Evolutionary conservation across 73 alveolate genomes (phyloP).

Genomic region (Diophrys appendiculata): DNA sequence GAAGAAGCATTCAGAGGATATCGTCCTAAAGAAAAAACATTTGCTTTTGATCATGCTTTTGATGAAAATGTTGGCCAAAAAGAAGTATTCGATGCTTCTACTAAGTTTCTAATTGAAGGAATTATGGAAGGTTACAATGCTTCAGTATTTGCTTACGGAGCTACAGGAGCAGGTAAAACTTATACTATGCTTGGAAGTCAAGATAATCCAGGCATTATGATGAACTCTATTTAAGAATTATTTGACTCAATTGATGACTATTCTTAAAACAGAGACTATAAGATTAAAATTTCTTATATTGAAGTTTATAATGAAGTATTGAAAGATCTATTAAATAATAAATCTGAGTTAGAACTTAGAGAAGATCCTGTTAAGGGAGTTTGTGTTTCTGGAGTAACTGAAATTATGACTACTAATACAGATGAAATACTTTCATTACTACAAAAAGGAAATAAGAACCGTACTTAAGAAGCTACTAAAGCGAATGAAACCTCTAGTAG

Average conservation of each 20-base stretch:
- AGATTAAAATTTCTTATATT: constrained; percentile 81
- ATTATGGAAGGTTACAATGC: constrained; percentile 93
- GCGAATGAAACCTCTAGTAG: constrained; percentile 96
- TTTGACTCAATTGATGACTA: constrained; percentile 79
- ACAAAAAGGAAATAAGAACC: constrained; percentile 92
- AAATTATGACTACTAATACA: constrained; percentile 81
- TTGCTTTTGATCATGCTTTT: constrained; percentile 92
- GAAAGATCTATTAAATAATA: constrained; percentile 81
- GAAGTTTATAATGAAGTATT: constrained; percentile 84
- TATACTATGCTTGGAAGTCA: constrained; percentile 94
- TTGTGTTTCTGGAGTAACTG: constrained; percentile 89
- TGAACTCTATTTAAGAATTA: constrained; percentile 83
- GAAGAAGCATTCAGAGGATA: constrained; percentile 76
- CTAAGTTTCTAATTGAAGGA: constrained; percentile 77
- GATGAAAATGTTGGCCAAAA: constrained; percentile 72
- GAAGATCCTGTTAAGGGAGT: constrained; percentile 93
- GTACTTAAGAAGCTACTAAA: constrained; percentile 98
- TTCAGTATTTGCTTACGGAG: constrained; percentile 95
- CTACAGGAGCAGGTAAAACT: constrained; percentile 99
- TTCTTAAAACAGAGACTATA: constrained; percentile 78
- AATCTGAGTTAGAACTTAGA: constrained; percentile 86
- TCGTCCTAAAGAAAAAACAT: constrained; percentile 88
- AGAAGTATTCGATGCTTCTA: constrained; percentile 62
- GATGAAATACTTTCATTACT: constrained; percentile 82
- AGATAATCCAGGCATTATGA: constrained; percentile 75